Evolutionary conservation across 2,329 filamentous ascomycete species (phyloP).

Genomic region (Aspergillus pseudoterreus): DNA sequence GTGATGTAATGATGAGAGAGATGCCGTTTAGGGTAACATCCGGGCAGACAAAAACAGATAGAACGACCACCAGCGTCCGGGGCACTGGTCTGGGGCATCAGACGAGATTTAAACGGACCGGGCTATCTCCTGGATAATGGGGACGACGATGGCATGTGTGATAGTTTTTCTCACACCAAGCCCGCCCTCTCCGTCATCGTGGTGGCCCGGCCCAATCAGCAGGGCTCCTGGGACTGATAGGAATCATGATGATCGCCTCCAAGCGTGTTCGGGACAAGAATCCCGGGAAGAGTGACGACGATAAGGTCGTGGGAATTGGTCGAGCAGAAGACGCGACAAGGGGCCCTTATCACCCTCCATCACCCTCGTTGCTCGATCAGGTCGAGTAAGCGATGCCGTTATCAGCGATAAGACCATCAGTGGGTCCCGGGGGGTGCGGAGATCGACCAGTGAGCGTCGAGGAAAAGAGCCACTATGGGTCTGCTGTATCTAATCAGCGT

Average conservation of each 20-base stretch:
- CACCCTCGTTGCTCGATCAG: slow-evolving; percentile 16
- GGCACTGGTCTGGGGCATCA: too few species aligned
- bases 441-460: not conserved
- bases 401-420: slow-evolving; percentile 17
- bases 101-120: too few species aligned
- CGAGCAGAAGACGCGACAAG: not conserved
- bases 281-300: not conserved
- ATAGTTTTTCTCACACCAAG: too few species aligned
- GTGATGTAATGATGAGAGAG: not conserved
- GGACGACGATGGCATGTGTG: too few species aligned
- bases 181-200: too few species aligned
- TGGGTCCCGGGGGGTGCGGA: not conserved
- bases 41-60: not conserved
- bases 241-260: not conserved
- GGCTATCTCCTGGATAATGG: too few species aligned
- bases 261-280: not conserved
- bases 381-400: slow-evolving; percentile 22
- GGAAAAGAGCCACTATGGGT: slow-evolving; percentile 6
- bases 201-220: not conserved
- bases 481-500: slow-evolving; percentile 20
- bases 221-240: not conserved
- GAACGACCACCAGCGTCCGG: too few species aligned
- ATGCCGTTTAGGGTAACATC: not conserved
- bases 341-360: slow-evolving; percentile 5
- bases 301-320: not conserved